A percentile compares a stretch with the other conserved stretches of the same genome.
Conservation (phyloP, 441 rosid species). For the Flueggea neowawraea region DNA sequence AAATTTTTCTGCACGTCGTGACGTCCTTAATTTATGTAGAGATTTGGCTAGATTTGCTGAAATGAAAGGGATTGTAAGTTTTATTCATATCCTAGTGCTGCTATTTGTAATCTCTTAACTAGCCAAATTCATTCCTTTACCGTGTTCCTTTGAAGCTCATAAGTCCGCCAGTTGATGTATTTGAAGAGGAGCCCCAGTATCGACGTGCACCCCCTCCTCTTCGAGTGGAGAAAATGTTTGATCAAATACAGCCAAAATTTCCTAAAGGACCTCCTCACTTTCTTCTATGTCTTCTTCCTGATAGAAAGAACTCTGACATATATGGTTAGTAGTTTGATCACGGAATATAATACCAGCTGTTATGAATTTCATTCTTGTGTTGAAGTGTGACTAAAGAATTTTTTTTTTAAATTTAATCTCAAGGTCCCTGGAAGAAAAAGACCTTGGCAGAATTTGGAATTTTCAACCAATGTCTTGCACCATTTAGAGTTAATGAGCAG, state of each 20-base stretch:
- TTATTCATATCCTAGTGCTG: background rate
- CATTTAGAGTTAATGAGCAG: slow-evolving; percentile 51
- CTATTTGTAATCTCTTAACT: background rate
- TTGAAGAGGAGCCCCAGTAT: slow-evolving; percentile 50
- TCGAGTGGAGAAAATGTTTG: slow-evolving; percentile 74
- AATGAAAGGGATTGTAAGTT: slow-evolving; percentile 68
- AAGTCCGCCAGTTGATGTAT: slow-evolving; percentile 38
- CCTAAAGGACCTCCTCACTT: slow-evolving; percentile 67
- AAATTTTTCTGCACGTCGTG: slow-evolving; percentile 73
- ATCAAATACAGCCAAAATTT: slow-evolving; percentile 47
- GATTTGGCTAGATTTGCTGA: slow-evolving; percentile 49
- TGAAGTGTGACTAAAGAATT: background rate
- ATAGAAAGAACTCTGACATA: slow-evolving; percentile 63
- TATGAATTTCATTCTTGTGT: background rate
- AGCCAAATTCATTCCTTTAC: background rate
- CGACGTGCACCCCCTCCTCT: slow-evolving; percentile 48
- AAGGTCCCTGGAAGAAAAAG: slow-evolving; percentile 80
- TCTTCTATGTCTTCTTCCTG: slow-evolving; percentile 65
- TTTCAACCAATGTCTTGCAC: slow-evolving; percentile 74
- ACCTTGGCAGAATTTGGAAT: slow-evolving; percentile 63
- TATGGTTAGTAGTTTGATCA: slow-evolving; percentile 40
- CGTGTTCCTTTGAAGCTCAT: slow-evolving; percentile 31
- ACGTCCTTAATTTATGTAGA: slow-evolving; percentile 36
- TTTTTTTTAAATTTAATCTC: background rate
- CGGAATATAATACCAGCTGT: background rate